Evolutionary conservation across 441 rosid species (phyloP).

Genomic region (Adansonia grandidieri): DNA sequence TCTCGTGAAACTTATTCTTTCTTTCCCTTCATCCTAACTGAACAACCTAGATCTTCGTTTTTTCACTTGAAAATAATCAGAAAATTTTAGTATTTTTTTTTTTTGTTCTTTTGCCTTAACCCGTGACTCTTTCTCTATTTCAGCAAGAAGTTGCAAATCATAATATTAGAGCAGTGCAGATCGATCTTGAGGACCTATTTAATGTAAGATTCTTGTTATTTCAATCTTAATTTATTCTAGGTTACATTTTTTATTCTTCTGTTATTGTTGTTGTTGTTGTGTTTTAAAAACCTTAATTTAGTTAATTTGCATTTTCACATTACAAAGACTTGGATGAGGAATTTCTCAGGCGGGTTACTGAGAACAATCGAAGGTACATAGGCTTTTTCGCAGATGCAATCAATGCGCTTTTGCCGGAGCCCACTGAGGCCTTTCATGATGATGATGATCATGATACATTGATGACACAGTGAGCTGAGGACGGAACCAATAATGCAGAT

Average conservation of each 20-base stretch:
- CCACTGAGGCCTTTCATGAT: conserved; percentile 72
- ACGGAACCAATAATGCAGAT: conserved; percentile 55
- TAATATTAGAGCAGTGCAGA: conserved; percentile 71
- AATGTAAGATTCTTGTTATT: conserved; percentile 50
- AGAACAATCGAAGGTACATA: conserved; percentile 80
- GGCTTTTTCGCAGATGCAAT: conserved; percentile 71
- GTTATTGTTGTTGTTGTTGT: neutral
- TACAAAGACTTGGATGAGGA: conserved; percentile 71
- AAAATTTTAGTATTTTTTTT: neutral
- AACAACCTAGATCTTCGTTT: conserved; percentile 29
- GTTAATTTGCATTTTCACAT: conserved; percentile 36
- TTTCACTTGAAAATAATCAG: neutral
- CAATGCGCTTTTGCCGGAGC: conserved; percentile 82
- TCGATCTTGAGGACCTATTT: conserved; percentile 77
- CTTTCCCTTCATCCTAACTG: neutral
- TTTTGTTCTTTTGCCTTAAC: neutral
- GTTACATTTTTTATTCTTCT: neutral
- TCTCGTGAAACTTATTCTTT: conserved; percentile 54
- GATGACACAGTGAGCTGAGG: conserved; percentile 88
- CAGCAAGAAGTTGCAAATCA: conserved; percentile 93
- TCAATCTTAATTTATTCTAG: neutral
- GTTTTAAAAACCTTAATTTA: conserved; percentile 20
- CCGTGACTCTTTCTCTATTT: conserved; percentile 5
- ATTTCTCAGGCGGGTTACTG: conserved; percentile 68
- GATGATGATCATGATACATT: conserved; percentile 91